Conservation (phyloP, 306 rosid species). For the Cucurbita argyrosperma region DNA sequence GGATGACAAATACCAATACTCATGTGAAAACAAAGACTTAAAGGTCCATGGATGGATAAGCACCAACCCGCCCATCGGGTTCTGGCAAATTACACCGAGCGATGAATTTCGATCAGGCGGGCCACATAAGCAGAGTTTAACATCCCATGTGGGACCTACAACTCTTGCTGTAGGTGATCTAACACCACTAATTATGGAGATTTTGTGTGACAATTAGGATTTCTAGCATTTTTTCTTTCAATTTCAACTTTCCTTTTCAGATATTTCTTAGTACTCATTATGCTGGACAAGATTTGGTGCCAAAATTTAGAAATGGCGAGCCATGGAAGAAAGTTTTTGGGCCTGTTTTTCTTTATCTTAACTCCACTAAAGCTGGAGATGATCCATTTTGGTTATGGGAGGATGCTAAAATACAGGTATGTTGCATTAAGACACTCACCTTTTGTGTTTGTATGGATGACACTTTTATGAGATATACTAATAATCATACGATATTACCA, state of each 20-base stretch:
- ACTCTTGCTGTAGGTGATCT: constrained; percentile 59
- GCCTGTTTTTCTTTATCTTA: constrained; percentile 35
- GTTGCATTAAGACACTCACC: neutral
- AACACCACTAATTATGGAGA: neutral
- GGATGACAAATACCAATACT: constrained; percentile 82
- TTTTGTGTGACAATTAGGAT: neutral
- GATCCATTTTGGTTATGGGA: constrained; percentile 38
- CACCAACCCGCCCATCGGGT: constrained; percentile 46
- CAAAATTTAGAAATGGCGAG: constrained; percentile 31
- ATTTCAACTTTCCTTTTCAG: constrained; percentile 19
- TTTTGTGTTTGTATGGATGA: constrained; percentile 2
- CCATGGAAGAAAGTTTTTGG: constrained; percentile 48
- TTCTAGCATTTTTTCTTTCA: constrained; percentile 4
- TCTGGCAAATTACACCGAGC: constrained; percentile 77
- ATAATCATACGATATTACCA: constrained; percentile 22
- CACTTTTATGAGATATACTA: constrained; percentile 12
- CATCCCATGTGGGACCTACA: constrained; percentile 97
- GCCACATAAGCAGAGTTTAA: constrained; percentile 69
- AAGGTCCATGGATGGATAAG: constrained; percentile 81
- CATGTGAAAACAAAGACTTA: constrained; percentile 61
- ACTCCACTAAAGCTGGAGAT: constrained; percentile 16
- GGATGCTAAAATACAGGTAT: constrained; percentile 40
- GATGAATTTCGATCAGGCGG: constrained; percentile 93
- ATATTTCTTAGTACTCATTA: constrained; percentile 43
- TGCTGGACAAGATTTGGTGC: constrained; percentile 36